Percentiles rank a stretch among this genome's conserved stretches.
Evolutionary conservation across 169 alveolate species (phyloP).

Genomic region (Amoebophrya sp.): DNA sequence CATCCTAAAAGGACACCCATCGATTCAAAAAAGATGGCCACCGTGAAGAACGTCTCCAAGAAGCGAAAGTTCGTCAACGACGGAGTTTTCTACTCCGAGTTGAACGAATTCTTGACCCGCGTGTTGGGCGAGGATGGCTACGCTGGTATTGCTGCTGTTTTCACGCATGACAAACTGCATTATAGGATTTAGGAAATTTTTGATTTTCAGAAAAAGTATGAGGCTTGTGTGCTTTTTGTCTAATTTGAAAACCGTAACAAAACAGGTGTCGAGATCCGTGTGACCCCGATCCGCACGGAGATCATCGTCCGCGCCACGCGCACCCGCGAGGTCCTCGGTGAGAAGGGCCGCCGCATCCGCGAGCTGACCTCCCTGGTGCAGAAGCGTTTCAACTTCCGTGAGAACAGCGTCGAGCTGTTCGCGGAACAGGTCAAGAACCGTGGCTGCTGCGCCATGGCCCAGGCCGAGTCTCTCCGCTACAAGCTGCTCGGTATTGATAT

Average conservation of each 20-base stretch:
- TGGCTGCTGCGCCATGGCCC: constrained; percentile 96
- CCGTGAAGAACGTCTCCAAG: constrained; percentile 66
- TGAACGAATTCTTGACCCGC: constrained; percentile 93
- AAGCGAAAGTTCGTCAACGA: constrained; percentile 94
- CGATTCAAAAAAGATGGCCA: constrained; percentile 19
- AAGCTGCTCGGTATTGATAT: constrained; percentile 75
- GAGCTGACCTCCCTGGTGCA: constrained; percentile 95
- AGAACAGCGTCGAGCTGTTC: constrained; percentile 84
- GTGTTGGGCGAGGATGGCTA: constrained; percentile 96
- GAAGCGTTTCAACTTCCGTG: constrained; percentile 94
- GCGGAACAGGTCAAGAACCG: constrained; percentile 48
- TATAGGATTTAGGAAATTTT: too few species aligned
- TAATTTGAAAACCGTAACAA: not conserved
- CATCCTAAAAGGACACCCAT: too few species aligned
- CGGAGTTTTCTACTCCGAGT: constrained; percentile 99
- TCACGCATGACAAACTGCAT: too few species aligned
- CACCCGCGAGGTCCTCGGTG: constrained; percentile 94
- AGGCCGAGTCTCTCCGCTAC: constrained; percentile 97
- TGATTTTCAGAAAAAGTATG: too few species aligned
- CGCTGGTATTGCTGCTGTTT: too few species aligned
- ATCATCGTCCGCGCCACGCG: constrained; percentile 95
- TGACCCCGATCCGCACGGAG: constrained; percentile 72
- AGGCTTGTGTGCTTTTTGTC: too few species aligned
- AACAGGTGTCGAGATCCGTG: constrained; percentile 44
- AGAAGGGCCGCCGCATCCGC: constrained; percentile 92